Evolutionary conservation across 139 green algal species (phyloP), one percentile per base, ranked within the genome.

Genomic region (Chlamydomonas sp.): DNA sequence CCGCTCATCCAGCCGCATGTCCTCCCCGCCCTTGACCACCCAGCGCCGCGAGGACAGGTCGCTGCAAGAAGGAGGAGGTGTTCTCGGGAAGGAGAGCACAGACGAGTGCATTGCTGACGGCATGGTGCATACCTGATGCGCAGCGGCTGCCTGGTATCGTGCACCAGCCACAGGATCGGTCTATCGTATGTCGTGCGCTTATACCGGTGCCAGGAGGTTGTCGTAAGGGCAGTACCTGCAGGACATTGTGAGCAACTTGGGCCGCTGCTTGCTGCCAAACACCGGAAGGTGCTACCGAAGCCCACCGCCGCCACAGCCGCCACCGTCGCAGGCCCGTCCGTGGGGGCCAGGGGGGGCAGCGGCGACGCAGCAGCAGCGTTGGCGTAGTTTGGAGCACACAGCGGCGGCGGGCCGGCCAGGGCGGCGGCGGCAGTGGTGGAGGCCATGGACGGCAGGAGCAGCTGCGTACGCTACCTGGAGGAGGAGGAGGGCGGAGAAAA

Each of bases 231-330:
- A 6, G 8, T 18, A 87, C 83, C 83, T 87, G 83, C 92, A 93
- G 79, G 95, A 92, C 15, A 97, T 67, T 4, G 76, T 92, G 6
- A 98, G 68, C 69, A 90, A 83, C 82, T 96, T 97, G 64, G 95
- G 95, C 80, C 81, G 86, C 92, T 97, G 95, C 92, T 97, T 97
- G 85, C 91, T 95, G 58, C n/a, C 66, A 85, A 95, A 97, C 9
- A 96, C 89, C 15, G 90, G 63, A 93, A 89, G 31, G 76, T 72
- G 20, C 89, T 84, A 16, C 88, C 90, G 89, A 95, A 96, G 63
- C 90, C 93, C 12, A 92, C 81, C 31, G 95, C 83, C 72, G 63
- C 20, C n/a, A 87, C 73, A 3, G 73, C 62, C 1, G 31, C 31
- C 31, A 49, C 31, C 31, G 31, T 84, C 12, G 66, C 66, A 14